These are phyloP conservation scores for Spirogloea muscicola DNA, from an alignment of 139 green algal species.

Conservation along the genomic window DNA sequence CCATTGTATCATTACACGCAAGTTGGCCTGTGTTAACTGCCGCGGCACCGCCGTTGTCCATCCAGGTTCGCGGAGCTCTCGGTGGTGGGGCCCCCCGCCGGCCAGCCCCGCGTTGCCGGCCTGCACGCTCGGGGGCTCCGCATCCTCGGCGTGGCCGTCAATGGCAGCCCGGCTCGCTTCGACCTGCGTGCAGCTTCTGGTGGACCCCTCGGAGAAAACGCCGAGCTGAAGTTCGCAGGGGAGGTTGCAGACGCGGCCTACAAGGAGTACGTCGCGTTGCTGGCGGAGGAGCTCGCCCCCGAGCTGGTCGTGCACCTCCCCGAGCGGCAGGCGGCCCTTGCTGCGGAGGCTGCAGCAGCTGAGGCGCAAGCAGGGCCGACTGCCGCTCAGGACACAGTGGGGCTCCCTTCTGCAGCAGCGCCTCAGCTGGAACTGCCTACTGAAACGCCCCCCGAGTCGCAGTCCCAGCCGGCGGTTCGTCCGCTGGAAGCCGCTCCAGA, in stretches of 20 bases:
- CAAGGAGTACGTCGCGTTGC: neutral
- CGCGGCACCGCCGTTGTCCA: no score
- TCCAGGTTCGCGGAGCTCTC: neutral
- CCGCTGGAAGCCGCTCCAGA: no score
- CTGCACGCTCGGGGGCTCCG: neutral
- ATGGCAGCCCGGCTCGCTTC: neutral
- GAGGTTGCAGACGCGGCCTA: constrained; percentile 8
- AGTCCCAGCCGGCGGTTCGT: no score
- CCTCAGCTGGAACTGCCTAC: no score
- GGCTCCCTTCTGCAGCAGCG: no score
- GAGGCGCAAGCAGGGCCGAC: no score
- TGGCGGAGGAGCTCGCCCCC: constrained; percentile 13
- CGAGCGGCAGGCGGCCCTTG: neutral
- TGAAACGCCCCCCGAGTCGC: no score
- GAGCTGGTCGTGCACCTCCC: constrained; percentile 11
- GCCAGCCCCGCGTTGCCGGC: neutral
- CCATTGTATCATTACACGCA: no score
- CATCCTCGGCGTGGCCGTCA: neutral
- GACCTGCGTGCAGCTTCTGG: neutral
- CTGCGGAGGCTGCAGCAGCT: neutral
- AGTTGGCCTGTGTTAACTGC: no score
- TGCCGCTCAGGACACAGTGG: no score
- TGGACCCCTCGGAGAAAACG: neutral
- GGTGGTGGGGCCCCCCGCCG: neutral
- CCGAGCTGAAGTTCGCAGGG: neutral